A percentile compares a stretch with the other conserved stretches of the same genome.
Evolutionary conservation across 1,284 basidiomycete genomes (phyloP).

Genomic region (Leccinum solheimii): DNA sequence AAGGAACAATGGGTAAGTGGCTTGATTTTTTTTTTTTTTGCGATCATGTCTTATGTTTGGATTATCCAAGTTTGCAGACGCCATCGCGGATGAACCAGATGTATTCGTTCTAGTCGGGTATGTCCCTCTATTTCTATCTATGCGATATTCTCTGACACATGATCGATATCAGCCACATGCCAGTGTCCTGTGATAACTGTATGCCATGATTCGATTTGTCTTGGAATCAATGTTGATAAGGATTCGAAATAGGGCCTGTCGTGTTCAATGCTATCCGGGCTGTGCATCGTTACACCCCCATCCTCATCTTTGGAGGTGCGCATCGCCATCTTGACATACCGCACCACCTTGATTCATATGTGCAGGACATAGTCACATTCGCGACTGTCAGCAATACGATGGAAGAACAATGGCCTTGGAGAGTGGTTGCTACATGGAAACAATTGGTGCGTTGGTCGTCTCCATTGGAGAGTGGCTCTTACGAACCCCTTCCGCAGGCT

Average conservation of each 20-base stretch:
- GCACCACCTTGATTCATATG: neutral
- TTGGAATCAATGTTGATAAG: neutral
- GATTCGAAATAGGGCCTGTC: slow-evolving; percentile 49
- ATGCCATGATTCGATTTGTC: slow-evolving; percentile 3
- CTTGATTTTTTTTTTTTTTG: neutral
- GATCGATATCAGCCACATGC: slow-evolving; percentile 71
- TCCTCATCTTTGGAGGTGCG: slow-evolving; percentile 74
- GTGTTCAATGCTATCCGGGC: slow-evolving; percentile 77
- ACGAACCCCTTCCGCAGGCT: slow-evolving; percentile 22
- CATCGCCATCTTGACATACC: neutral
- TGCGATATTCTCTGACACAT: neutral
- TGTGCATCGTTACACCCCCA: slow-evolving; percentile 71
- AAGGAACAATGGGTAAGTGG: slow-evolving; percentile 65
- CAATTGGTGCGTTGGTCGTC: slow-evolving; percentile 54
- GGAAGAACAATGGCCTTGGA: slow-evolving; percentile 70
- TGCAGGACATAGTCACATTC: slow-evolving; percentile 72
- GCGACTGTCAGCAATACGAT: slow-evolving; percentile 69
- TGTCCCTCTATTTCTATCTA: slow-evolving; percentile 19
- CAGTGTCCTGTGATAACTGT: slow-evolving; percentile 64
- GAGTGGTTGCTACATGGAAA: slow-evolving; percentile 87
- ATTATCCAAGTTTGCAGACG: slow-evolving; percentile 64
- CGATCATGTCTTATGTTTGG: neutral
- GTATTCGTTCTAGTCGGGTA: slow-evolving; percentile 75
- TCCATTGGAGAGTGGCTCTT: neutral
- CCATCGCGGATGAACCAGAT: slow-evolving; percentile 78